phyloP scores from a whole-genome alignment of 495 filamentous ascomycete genomes.

The Aspergillus egyptiacus region DNA sequence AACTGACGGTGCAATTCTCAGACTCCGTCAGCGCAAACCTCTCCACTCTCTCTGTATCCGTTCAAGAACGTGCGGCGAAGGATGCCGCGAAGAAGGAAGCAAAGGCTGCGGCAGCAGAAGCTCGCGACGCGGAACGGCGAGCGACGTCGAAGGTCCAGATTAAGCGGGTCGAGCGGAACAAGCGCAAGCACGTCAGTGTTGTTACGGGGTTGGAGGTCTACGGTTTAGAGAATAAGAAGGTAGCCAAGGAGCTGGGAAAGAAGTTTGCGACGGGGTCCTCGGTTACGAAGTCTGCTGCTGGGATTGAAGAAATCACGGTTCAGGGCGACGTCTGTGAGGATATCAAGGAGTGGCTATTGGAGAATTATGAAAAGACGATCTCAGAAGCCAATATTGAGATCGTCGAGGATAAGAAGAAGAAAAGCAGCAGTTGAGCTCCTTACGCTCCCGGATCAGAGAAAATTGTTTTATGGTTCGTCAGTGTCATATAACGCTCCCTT shows the following conservation, averaged over 20 bases:
- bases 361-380: conserved; percentile 72
- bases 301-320: conserved; percentile 93
- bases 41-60: conserved; percentile 77
- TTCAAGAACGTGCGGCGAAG: conserved; percentile 85
- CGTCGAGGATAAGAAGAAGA: conserved; percentile 90
- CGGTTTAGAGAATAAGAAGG: conserved; percentile 87
- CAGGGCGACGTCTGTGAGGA: conserved; percentile 96
- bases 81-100: conserved; percentile 93
- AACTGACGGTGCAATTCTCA: no score
- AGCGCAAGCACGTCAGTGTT: conserved; percentile 91
- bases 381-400: conserved; percentile 92
- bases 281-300: conserved; percentile 80
- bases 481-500: neutral
- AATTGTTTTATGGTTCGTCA: neutral
- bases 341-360: conserved; percentile 81
- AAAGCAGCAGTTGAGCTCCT: conserved; percentile 28
- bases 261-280: conserved; percentile 82
- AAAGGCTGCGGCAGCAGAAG: conserved; percentile 78
- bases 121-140: conserved; percentile 68
- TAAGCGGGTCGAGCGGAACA: conserved; percentile 96
- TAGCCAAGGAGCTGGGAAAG: conserved; percentile 47
- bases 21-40: conserved; percentile 79
- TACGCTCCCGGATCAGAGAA: conserved; percentile 2
- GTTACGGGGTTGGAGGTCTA: conserved; percentile 85
- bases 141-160: conserved; percentile 78